phyloP scores from a whole-genome alignment of 352 stramenopile genomes.

The Globisporangium radiosum region DNA sequence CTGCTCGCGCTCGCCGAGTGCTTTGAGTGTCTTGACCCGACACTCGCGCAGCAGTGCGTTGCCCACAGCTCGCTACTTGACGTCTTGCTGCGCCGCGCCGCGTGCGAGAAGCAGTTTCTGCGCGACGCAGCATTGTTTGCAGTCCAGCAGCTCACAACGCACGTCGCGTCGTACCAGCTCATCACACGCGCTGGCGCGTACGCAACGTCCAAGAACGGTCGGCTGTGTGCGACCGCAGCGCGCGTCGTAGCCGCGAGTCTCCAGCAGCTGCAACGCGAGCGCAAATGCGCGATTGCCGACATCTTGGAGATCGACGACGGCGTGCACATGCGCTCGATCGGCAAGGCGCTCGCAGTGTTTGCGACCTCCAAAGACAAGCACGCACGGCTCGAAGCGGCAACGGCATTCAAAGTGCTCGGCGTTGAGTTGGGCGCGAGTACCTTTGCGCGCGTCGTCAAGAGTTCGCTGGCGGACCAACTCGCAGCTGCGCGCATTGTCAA shows the following conservation, averaged over 20 bases:
- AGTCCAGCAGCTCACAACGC: slow-evolving; percentile 28
- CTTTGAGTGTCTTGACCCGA: slow-evolving; percentile 34
- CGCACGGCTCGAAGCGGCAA: slow-evolving; percentile 30
- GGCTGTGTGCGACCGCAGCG: slow-evolving; percentile 44
- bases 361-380: slow-evolving; percentile 40
- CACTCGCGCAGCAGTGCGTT: slow-evolving; percentile 17
- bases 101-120: slow-evolving; percentile 72
- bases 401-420: slow-evolving; percentile 36
- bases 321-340: slow-evolving; percentile 14
- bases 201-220: slow-evolving; percentile 52
- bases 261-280: slow-evolving; percentile 13
- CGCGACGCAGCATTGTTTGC: slow-evolving; percentile 44
- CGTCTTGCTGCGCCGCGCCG: slow-evolving; percentile 46
- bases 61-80: slow-evolving; percentile 30
- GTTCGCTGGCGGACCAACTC: slow-evolving; percentile 23
- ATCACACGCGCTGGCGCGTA: slow-evolving; percentile 31
- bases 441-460: slow-evolving; percentile 26
- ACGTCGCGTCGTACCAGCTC: slow-evolving; percentile 35
- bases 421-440: slow-evolving; percentile 24
- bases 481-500: slow-evolving; percentile 28
- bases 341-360: slow-evolving; percentile 34
- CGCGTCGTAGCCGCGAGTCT: slow-evolving; percentile 32
- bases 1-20: slow-evolving; percentile 54
- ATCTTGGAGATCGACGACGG: slow-evolving; percentile 1
- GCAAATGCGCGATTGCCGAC: slow-evolving; percentile 5